Conservation (phyloP, 352 stramenopile species). For the Globisporangium middletonii region DNA sequence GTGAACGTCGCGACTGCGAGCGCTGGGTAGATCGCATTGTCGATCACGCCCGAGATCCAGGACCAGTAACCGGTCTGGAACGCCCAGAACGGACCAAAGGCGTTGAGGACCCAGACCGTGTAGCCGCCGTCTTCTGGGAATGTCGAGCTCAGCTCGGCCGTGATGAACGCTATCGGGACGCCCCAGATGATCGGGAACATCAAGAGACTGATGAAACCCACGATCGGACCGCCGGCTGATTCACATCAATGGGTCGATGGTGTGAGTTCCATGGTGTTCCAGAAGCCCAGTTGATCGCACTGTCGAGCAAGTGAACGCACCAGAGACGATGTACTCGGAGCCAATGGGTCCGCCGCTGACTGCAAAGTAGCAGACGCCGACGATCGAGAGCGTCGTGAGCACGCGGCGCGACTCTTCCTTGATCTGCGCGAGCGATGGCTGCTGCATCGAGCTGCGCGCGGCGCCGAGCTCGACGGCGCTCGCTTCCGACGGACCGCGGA, state of each 20-base stretch:
- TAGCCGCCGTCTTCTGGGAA: conserved; percentile 85
- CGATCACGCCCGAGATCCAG: conserved; percentile 88
- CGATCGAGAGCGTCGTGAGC: conserved; percentile 50
- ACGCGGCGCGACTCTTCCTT: conserved; percentile 42
- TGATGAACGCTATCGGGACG: conserved; percentile 89
- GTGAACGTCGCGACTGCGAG: conserved; percentile 45
- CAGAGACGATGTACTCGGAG: conserved; percentile 38
- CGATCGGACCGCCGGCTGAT: conserved; percentile 39
- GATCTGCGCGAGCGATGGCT: conserved; percentile 23
- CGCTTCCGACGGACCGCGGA: conserved; percentile 20
- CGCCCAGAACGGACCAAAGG: conserved; percentile 86
- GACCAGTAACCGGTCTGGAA: conserved; percentile 77
- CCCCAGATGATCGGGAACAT: conserved; percentile 89
- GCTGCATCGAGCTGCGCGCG: conserved; percentile 20
- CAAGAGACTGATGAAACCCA: conserved; percentile 83
- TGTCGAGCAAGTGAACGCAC: conserved; percentile 11
- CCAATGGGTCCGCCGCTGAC: conserved; percentile 35
- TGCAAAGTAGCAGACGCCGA: conserved; percentile 54
- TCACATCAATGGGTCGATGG: background rate
- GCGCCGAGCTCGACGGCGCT: conserved; percentile 29
- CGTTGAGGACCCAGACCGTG: conserved; percentile 89
- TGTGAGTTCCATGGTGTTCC: background rate
- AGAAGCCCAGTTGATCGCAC: background rate
- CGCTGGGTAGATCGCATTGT: conserved; percentile 92
- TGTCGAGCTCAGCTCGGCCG: conserved; percentile 86